Evolutionary conservation across 768 basidiomycete species (phyloP).

Genomic region (Galerina sulciceps): DNA sequence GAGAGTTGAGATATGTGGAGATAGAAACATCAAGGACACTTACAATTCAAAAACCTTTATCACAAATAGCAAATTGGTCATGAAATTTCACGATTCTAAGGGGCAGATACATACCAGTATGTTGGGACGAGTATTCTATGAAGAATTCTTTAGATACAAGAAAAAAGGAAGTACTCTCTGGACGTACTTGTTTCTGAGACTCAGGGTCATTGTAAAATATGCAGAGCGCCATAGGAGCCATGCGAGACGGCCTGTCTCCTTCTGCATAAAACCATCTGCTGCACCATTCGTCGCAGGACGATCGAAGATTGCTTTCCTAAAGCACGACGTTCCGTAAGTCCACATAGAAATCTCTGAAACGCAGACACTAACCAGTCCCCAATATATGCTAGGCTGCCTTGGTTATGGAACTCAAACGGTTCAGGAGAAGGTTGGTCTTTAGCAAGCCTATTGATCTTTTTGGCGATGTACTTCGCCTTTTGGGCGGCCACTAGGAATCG

Average conservation of each 20-base stretch:
- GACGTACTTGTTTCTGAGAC: constrained; percentile 69
- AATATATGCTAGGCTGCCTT: constrained; percentile 80
- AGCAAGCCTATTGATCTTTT: constrained; percentile 67
- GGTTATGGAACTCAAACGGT: constrained; percentile 73
- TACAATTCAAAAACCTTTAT: constrained; percentile 71
- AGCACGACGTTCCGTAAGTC: neutral
- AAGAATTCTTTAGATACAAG: neutral
- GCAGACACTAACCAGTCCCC: constrained; percentile 71
- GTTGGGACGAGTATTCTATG: constrained; percentile 64
- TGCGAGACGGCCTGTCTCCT: constrained; percentile 69
- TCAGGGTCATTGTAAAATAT: constrained; percentile 80
- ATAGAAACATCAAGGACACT: constrained; percentile 25
- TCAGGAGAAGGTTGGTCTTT: constrained; percentile 48
- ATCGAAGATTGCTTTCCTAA: constrained; percentile 81
- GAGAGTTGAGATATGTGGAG: constrained; percentile 5
- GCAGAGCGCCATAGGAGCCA: constrained; percentile 85
- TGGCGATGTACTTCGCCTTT: constrained; percentile 69
- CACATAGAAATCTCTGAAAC: neutral
- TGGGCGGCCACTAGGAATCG: constrained; percentile 67
- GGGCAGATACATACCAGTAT: constrained; percentile 57
- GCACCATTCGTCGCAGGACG: constrained; percentile 49
- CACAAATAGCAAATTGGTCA: constrained; percentile 2
- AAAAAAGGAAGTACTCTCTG: neutral
- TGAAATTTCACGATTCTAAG: constrained; percentile 6
- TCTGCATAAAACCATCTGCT: constrained; percentile 50